Percentiles rank a stretch among this genome's conserved stretches.
Conservation (phyloP, 179 eudicot species). For the Spergularia azorica region DNA sequence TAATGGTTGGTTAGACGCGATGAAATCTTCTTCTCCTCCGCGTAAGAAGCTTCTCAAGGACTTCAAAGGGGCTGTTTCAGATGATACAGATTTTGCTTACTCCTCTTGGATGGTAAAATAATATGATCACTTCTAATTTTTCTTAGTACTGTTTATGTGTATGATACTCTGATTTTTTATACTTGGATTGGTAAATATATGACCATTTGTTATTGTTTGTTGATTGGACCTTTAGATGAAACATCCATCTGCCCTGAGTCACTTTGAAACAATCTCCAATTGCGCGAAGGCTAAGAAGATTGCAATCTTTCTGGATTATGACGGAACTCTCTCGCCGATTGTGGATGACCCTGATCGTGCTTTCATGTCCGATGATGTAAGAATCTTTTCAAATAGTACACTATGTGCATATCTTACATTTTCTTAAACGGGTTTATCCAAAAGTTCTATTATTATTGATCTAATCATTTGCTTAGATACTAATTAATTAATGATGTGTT, state of each 20-base stretch:
- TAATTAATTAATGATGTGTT: not conserved
- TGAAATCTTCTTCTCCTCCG: constrained; percentile 50
- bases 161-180: not conserved
- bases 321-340: constrained; percentile 47
- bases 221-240: constrained; percentile 29
- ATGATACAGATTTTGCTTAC: constrained; percentile 35
- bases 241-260: constrained; percentile 40
- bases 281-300: constrained; percentile 38
- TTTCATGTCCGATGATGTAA: constrained; percentile 42
- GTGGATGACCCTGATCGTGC: constrained; percentile 52
- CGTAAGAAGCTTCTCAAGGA: constrained; percentile 38
- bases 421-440: not conserved
- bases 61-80: constrained; percentile 29
- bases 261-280: constrained; percentile 26
- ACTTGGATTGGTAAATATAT: not conserved
- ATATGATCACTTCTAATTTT: not conserved
- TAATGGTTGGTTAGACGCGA: constrained; percentile 48
- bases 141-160: not conserved
- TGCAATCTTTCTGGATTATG: constrained; percentile 44
- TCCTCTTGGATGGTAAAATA: constrained; percentile 41
- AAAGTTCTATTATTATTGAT: not conserved
- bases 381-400: not conserved
- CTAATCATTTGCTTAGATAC: not conserved
- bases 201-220: not conserved
- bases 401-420: not conserved